Percentiles rank a stretch among this genome's conserved stretches.
Conservation (phyloP, 176 grass and related monocot species). For the Oryza punctata region DNA sequence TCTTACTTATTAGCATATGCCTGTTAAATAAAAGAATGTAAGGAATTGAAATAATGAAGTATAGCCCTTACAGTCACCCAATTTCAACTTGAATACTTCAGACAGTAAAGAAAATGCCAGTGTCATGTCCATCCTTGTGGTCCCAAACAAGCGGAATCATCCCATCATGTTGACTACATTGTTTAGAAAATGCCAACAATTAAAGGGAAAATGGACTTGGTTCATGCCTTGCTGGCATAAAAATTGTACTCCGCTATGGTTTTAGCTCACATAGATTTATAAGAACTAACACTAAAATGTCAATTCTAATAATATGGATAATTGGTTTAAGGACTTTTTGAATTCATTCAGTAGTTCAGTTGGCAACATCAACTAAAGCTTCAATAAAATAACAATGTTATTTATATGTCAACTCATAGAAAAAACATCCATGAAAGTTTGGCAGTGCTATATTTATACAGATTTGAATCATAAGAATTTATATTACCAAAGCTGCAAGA, state of each 20-base stretch:
- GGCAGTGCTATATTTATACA: background rate
- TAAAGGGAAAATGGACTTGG: background rate
- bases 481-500: constrained; percentile 2
- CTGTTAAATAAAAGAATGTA: constrained; percentile 42
- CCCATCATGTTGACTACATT: constrained; percentile 12
- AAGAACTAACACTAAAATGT: background rate
- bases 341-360: constrained; percentile 28
- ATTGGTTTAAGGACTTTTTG: constrained; percentile 16
- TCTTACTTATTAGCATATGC: background rate
- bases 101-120: constrained; percentile 14
- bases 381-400: background rate
- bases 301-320: background rate
- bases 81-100: constrained; percentile 15
- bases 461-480: background rate
- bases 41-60: background rate
- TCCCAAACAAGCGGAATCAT: constrained; percentile 19
- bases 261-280: background rate
- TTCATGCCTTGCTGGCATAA: background rate
- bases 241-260: background rate
- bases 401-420: constrained; percentile 24
- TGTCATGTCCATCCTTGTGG: constrained; percentile 19
- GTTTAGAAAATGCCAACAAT: constrained; percentile 29
- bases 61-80: constrained; percentile 23
- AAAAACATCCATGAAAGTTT: background rate
- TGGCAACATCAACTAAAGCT: background rate